Percentiles rank a stretch among this genome's conserved stretches.
Evolutionary conservation across 2,329 filamentous ascomycete species (phyloP).

Genomic region (Shiraia bambusicola): DNA sequence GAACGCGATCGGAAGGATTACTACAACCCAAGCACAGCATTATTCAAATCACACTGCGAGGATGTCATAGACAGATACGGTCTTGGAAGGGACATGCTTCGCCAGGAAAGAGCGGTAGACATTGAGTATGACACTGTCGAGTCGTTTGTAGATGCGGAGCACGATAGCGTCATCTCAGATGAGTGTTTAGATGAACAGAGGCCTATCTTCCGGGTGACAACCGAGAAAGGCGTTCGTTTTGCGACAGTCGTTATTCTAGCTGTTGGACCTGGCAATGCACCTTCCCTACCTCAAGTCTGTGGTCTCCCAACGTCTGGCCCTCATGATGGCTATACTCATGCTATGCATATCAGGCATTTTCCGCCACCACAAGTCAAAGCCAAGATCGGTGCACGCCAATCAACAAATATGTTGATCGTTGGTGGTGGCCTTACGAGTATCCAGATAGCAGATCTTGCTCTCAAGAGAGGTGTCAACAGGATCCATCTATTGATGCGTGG

Average conservation of each 20-base stretch:
- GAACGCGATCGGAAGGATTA: conserved; percentile 53
- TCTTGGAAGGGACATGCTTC: conserved; percentile 58
- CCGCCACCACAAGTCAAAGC: conserved; percentile 55
- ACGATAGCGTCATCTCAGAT: conserved; percentile 22
- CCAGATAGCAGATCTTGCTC: conserved; percentile 68
- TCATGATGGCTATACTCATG: conserved; percentile 61
- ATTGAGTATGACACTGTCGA: conserved; percentile 60
- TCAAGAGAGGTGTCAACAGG: conserved; percentile 65
- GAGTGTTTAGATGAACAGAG: conserved; percentile 37
- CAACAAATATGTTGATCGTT: conserved; percentile 67
- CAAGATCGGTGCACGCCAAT: conserved; percentile 51
- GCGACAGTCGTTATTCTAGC: conserved; percentile 68
- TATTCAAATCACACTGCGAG: conserved; percentile 48
- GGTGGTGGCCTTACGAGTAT: conserved; percentile 77
- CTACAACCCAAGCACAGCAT: conserved; percentile 43
- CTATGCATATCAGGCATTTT: conserved; percentile 62
- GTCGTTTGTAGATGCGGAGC: conserved; percentile 17
- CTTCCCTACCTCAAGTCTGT: conserved; percentile 50
- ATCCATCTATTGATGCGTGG: conserved; percentile 71
- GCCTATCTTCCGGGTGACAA: conserved; percentile 66
- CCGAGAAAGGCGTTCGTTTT: conserved; percentile 57
- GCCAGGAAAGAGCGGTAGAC: conserved; percentile 61
- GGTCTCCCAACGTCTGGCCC: conserved; percentile 37
- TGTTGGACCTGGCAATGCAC: conserved; percentile 65
- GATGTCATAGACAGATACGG: conserved; percentile 45